A percentile compares a stretch with the other conserved stretches of the same genome.
phyloP scores from a whole-genome alignment of 2,329 filamentous ascomycete species.

The Trichoderma lentiforme region DNA sequence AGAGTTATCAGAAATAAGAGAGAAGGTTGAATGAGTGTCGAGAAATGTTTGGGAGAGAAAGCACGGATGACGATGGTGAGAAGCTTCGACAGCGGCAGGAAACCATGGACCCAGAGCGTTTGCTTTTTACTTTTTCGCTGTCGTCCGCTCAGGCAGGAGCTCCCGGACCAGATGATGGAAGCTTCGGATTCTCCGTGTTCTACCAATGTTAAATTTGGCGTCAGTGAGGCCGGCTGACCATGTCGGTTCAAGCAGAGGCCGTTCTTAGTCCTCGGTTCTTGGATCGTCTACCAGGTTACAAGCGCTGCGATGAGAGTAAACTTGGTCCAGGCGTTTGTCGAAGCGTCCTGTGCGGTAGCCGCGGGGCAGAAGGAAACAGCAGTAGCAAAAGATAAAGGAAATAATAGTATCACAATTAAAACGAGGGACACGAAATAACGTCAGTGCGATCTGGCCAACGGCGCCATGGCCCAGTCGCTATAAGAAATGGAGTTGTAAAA shows the following conservation, averaged over 20 bases:
- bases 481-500: conserved; percentile 6
- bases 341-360: not conserved
- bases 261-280: conserved; percentile 7
- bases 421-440: conserved; percentile 13
- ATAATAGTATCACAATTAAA: conserved; percentile 9
- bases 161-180: conserved; percentile 1
- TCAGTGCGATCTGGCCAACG: conserved; percentile 11
- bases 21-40: conserved; percentile 11
- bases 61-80: not conserved
- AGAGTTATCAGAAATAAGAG: not conserved
- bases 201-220: not conserved
- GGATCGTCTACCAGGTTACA: conserved; percentile 1
- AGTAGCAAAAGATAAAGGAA: conserved; percentile 13
- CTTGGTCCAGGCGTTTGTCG: conserved; percentile 12
- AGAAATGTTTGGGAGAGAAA: not conserved
- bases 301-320: not conserved
- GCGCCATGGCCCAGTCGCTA: conserved; percentile 7
- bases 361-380: conserved; percentile 4
- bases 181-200: not conserved
- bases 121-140: not conserved
- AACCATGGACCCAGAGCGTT: not conserved
- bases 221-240: not conserved
- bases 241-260: conserved; percentile 5
- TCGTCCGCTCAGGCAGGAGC: not conserved
- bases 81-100: not conserved